Evolutionary conservation across 164 flowering plant species (phyloP), one percentile per base, ranked within the genome.

Genomic region (Umbilicus rupestris): DNA sequence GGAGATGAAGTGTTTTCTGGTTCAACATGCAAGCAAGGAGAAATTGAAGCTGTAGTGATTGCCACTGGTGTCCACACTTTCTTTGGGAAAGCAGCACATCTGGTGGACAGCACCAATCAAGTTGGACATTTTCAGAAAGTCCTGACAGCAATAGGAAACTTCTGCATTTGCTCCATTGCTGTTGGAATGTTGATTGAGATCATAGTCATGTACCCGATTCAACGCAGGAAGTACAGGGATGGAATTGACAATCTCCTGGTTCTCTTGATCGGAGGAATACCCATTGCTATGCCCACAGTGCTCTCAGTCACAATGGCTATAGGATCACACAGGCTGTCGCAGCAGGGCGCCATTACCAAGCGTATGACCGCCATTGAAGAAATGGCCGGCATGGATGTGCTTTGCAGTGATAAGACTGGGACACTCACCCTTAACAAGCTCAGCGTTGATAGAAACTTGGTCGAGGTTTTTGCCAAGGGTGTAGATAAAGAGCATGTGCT

Each of bases 1-100:
- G 78, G 77, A 2, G 85, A 85, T 42, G 89, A 82, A 73, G 82
- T 87, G 19, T 87, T 76, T 82, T 87, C 93, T 7, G 93, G 93
- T n/a, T 87, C 93, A 35, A 87, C 93, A 5, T 87, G 93, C 79
- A 87, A 87, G 72, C 93, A 87, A 71, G 93, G 93, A 37, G 90
- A 87, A 59, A 66, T 86, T 30, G 86, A 86, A 67, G 90, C 85
- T 16, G 85, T 86, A 16, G 90, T 86, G n/a, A 85, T 87, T 30
- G 93, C 93, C 26, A 85, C 93, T 24, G 93, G 93, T 35, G 93
- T 87, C 17, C 93, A 85, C 47, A 85, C 90, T 46, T 87, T 87
- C 82, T 87, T 87, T 64, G 93, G 93, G 1, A 87, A 87, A 78
- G 93, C 93, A 0, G 90, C 93, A 17, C 93, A 85, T 74, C 84